These are phyloP conservation scores for Truncatella angustata DNA, from an alignment of 2,329 filamentous ascomycete species.

Conservation along the genomic window DNA sequence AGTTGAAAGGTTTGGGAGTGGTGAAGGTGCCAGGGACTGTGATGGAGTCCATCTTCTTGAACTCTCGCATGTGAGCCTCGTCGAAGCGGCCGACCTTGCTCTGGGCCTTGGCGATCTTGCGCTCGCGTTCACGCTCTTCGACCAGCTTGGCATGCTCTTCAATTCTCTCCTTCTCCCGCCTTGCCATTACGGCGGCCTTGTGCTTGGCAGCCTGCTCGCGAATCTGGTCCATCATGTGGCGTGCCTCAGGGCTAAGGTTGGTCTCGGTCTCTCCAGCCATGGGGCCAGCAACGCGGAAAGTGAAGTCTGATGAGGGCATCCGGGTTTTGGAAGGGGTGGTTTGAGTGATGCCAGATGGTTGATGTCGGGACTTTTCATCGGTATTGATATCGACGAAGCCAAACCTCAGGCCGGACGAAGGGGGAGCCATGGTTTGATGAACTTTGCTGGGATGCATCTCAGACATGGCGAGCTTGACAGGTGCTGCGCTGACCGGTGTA, in stretches of 20 bases:
- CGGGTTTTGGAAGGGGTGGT: constrained; percentile 62
- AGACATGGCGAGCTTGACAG: constrained; percentile 67
- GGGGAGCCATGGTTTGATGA: constrained; percentile 71
- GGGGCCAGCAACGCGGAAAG: constrained; percentile 60
- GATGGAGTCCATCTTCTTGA: constrained; percentile 98
- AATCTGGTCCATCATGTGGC: constrained; percentile 63
- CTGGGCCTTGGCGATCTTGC: constrained; percentile 78
- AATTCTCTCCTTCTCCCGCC: constrained; percentile 54
- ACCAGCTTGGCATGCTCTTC: constrained; percentile 40
- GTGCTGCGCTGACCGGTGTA: constrained; percentile 64
- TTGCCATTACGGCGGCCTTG: constrained; percentile 64
- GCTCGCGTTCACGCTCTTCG: constrained; percentile 44
- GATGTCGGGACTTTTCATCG: constrained; percentile 42
- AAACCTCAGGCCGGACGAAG: constrained; percentile 76
- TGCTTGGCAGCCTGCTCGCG: constrained; percentile 70
- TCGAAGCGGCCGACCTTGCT: constrained; percentile 78
- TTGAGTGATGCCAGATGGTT: constrained; percentile 43
- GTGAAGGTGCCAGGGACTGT: constrained; percentile 80
- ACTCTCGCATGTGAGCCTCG: constrained; percentile 80
- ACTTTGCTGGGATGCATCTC: constrained; percentile 92
- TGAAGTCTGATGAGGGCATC: constrained; percentile 59
- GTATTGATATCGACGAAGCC: constrained; percentile 77
- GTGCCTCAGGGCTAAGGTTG: constrained; percentile 60
- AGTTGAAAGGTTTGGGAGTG: constrained; percentile 34
- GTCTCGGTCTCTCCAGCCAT: constrained; percentile 42